Evolutionary conservation across 2,329 filamentous ascomycete species (phyloP).

Genomic region (Cladophialophora exuberans): DNA sequence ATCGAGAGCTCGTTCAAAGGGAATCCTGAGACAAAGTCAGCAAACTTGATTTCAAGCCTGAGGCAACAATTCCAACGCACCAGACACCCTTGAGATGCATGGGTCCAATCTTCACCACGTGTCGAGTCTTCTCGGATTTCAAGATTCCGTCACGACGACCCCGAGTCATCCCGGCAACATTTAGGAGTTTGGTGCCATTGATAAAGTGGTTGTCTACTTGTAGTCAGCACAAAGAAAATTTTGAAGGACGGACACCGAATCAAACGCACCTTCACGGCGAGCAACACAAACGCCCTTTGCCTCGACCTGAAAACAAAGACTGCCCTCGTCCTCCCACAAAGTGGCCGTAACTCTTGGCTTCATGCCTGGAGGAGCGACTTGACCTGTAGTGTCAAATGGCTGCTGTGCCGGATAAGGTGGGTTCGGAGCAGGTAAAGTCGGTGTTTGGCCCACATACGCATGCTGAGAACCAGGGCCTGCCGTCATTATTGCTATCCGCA

Average conservation of each 20-base stretch:
- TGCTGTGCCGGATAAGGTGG: constrained; percentile 53
- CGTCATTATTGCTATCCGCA: constrained; percentile 44
- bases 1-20: constrained; percentile 94
- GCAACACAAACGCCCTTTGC: constrained; percentile 95
- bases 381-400: constrained; percentile 83
- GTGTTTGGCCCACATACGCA: constrained; percentile 28
- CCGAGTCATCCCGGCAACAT: constrained; percentile 97
- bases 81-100: constrained; percentile 99
- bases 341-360: constrained; percentile 96
- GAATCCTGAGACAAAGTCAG: constrained; percentile 70
- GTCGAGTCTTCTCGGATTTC: constrained; percentile 95
- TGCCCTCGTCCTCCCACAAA: constrained; percentile 97
- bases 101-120: constrained; percentile 97
- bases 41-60: background rate
- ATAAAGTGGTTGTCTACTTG: constrained; percentile 96
- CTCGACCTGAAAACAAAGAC: constrained; percentile 96
- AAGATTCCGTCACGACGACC: constrained; percentile 93
- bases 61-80: constrained; percentile 60
- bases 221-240: constrained; percentile 15
- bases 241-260: background rate
- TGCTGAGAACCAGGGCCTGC: constrained; percentile 24
- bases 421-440: constrained; percentile 35
- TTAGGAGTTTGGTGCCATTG: constrained; percentile 94
- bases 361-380: constrained; percentile 88
- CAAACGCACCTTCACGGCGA: constrained; percentile 75